These are phyloP conservation scores for Epichloe sibirici DNA, from an alignment of 2,329 filamentous ascomycete genomes.

Conservation along the genomic window DNA sequence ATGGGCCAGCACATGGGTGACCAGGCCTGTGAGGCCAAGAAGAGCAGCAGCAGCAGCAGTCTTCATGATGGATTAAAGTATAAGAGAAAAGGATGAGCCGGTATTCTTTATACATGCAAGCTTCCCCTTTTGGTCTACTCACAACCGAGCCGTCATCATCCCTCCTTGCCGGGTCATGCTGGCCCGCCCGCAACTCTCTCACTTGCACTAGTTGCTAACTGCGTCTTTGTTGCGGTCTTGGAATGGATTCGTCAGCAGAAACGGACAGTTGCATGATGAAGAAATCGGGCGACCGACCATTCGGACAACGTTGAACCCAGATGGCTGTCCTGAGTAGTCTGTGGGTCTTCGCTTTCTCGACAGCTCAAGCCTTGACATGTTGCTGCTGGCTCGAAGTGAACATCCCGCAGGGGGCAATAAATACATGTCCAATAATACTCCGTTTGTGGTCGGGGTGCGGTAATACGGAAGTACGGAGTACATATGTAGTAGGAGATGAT, in stretches of 20 bases:
- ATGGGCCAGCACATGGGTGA: slow-evolving; percentile 19
- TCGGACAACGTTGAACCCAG: background rate
- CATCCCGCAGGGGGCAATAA: no score
- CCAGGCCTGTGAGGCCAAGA: slow-evolving; percentile 22
- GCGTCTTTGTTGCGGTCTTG: background rate
- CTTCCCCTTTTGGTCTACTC: slow-evolving; percentile 6
- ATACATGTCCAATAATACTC: no score
- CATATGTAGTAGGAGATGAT: no score
- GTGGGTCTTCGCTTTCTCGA: background rate
- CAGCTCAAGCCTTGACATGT: no score
- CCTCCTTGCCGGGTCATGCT: background rate
- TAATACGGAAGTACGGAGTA: no score
- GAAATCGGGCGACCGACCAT: background rate
- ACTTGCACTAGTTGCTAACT: background rate
- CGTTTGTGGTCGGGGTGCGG: no score
- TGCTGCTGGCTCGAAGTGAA: no score
- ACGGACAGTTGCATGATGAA: background rate
- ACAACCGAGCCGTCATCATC: background rate
- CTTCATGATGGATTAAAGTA: slow-evolving; percentile 16
- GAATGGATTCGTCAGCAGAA: background rate
- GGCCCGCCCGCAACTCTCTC: background rate
- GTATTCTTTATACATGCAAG: background rate
- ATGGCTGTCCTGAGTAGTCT: background rate
- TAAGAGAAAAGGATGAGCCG: background rate
- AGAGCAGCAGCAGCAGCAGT: slow-evolving; percentile 17